These are phyloP conservation scores for Odonthalia washingtoniensis DNA, from an alignment of 31 red algal genomes.

Conservation along the genomic window DNA sequence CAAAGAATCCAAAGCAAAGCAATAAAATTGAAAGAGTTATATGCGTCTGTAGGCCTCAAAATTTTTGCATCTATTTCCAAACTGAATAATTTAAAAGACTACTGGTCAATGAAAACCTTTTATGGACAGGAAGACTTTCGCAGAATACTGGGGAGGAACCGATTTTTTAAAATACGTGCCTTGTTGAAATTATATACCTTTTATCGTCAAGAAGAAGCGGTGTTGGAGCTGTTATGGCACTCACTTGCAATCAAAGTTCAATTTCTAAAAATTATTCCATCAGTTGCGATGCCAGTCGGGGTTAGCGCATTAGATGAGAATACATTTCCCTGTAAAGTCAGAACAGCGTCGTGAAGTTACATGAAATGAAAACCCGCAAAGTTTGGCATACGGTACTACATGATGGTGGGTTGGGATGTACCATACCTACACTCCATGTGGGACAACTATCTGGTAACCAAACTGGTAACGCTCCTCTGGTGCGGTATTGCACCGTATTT, in stretches of 20 bases:
- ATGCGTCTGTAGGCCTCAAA: conserved; percentile 5
- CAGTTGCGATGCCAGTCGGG: conserved; percentile 3
- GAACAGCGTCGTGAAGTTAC: not conserved
- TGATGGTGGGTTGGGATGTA: too few species aligned
- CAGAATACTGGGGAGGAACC: not conserved
- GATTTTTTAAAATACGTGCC: not conserved
- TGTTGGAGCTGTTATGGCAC: conserved; percentile 9
- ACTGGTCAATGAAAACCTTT: not conserved
- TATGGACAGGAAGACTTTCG: not conserved
- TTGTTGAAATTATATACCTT: not conserved
- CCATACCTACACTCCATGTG: too few species aligned
- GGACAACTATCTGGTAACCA: too few species aligned
- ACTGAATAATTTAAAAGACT: not conserved
- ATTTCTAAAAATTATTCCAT: conserved; percentile 24
- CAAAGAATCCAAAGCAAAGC: too few species aligned
- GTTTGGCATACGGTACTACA: too few species aligned
- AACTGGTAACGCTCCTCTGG: too few species aligned
- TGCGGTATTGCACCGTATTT: too few species aligned
- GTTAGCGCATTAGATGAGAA: conserved; percentile 21
- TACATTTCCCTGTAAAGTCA: not conserved
- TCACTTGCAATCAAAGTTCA: not conserved
- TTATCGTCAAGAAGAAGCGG: not conserved
- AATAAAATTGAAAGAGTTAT: not conserved
- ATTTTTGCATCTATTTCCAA: not conserved
- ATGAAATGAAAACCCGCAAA: conserved; percentile 11